A percentile compares a stretch with the other conserved stretches of the same genome.
Evolutionary conservation across 345 rosid species (phyloP).

Genomic region (Leavenworthia alabamica): DNA sequence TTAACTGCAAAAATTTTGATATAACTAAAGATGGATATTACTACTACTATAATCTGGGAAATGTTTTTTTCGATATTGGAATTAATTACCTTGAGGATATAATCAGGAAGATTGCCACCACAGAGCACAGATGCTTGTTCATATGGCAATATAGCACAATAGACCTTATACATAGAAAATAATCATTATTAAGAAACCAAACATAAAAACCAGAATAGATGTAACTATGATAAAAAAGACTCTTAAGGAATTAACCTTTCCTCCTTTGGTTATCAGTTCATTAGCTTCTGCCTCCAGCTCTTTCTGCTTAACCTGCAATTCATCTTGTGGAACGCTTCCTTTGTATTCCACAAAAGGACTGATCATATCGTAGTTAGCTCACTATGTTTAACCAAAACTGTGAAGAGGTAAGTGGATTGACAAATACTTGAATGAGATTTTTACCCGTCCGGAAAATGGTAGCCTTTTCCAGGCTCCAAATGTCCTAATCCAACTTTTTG

Average conservation of each 20-base stretch:
- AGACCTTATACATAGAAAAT: constrained; percentile 38
- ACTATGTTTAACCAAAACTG: neutral
- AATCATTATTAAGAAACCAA: neutral
- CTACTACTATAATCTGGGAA: neutral
- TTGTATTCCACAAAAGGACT: constrained; percentile 85
- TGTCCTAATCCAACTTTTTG: constrained; percentile 57
- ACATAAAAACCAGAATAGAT: neutral
- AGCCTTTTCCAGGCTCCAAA: constrained; percentile 70
- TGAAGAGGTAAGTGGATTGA: neutral
- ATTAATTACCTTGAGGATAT: constrained; percentile 72
- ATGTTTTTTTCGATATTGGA: no score
- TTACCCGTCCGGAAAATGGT: constrained; percentile 89
- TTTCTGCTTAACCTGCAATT: constrained; percentile 46
- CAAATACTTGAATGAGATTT: neutral
- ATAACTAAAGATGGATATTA: neutral
- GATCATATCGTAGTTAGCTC: constrained; percentile 6
- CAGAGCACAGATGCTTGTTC: constrained; percentile 62
- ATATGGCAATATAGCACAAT: constrained; percentile 48
- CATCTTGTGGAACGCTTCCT: constrained; percentile 50
- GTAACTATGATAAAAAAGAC: neutral
- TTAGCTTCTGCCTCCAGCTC: constrained; percentile 64
- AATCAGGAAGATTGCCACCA: constrained; percentile 81
- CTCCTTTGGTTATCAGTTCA: constrained; percentile 59
- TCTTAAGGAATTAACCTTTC: constrained; percentile 38
- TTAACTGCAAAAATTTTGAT: neutral